A percentile compares a stretch with the other conserved stretches of the same genome.
Evolutionary conservation across 2,329 filamentous ascomycete species (phyloP).

Genomic region (Pyrenophora graminea): DNA sequence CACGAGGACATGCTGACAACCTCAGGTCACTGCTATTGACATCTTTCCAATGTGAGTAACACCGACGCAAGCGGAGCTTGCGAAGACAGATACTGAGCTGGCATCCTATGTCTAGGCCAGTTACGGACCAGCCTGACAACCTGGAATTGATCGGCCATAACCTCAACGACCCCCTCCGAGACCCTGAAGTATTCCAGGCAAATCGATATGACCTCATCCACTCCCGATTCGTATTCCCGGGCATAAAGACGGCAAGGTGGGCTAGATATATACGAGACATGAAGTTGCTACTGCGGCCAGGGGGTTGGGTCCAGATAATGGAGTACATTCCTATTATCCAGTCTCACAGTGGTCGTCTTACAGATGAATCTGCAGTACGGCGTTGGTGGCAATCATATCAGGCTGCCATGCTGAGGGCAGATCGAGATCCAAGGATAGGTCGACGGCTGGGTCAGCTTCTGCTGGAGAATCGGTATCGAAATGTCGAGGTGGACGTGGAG

Average conservation of each 20-base stretch:
- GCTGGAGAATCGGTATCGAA: constrained; percentile 34
- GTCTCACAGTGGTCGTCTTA: constrained; percentile 80
- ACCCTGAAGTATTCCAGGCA: constrained; percentile 58
- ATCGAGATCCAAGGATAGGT: constrained; percentile 43
- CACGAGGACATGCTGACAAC: constrained; percentile 15
- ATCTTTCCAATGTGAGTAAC: constrained; percentile 37
- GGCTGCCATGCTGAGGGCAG: constrained; percentile 38
- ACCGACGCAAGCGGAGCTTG: background rate
- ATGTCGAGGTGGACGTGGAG: constrained; percentile 36
- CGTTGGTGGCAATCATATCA: constrained; percentile 46
- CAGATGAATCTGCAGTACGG: constrained; percentile 50
- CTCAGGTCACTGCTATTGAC: constrained; percentile 46
- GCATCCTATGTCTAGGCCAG: constrained; percentile 9
- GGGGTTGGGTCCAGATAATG: constrained; percentile 87
- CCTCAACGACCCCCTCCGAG: constrained; percentile 46
- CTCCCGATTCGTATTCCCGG: constrained; percentile 72
- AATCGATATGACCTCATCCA: constrained; percentile 83
- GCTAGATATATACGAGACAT: constrained; percentile 76
- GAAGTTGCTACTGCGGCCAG: constrained; percentile 69
- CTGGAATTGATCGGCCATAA: constrained; percentile 42
- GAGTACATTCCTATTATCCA: constrained; percentile 86
- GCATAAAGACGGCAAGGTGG: constrained; percentile 76
- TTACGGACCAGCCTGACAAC: constrained; percentile 46
- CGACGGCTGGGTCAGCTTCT: constrained; percentile 36
- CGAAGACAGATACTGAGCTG: background rate